A percentile compares a stretch with the other conserved stretches of the same genome.
Conservation (phyloP, 768 basidiomycete genomes). For the Boletus coccyginus region DNA sequence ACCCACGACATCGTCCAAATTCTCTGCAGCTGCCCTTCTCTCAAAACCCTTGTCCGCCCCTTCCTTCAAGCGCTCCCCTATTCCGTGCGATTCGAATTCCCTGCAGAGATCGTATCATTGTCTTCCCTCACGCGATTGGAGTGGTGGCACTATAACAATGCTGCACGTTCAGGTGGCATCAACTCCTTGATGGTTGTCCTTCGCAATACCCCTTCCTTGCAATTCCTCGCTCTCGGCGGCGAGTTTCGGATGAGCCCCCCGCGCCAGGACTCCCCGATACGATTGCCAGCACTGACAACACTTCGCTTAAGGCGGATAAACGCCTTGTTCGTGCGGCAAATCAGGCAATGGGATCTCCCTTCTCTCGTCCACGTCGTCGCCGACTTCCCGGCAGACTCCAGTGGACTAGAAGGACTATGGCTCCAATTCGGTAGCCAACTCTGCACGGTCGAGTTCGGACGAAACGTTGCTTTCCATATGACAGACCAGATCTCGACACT, state of each 20-base stretch:
- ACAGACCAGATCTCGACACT: slow-evolving; percentile 46
- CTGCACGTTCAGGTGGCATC: slow-evolving; percentile 62
- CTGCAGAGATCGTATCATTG: slow-evolving; percentile 44
- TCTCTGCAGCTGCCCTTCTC: slow-evolving; percentile 44
- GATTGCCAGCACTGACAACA: slow-evolving; percentile 47
- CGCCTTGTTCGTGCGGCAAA: slow-evolving; percentile 48
- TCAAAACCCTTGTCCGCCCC: slow-evolving; percentile 57
- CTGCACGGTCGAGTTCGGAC: slow-evolving; percentile 55
- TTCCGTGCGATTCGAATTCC: slow-evolving; percentile 49
- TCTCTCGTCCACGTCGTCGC: slow-evolving; percentile 49
- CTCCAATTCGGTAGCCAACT: slow-evolving; percentile 48
- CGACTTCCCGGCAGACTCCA: slow-evolving; percentile 42
- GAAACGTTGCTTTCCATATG: slow-evolving; percentile 51
- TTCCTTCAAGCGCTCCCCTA: slow-evolving; percentile 22
- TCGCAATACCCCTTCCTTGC: slow-evolving; percentile 49
- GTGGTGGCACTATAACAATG: slow-evolving; percentile 61
- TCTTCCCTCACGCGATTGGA: slow-evolving; percentile 59
- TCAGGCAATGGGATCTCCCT: slow-evolving; percentile 52
- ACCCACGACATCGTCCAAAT: slow-evolving; percentile 43
- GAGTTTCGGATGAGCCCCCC: slow-evolving; percentile 30
- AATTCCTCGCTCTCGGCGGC: slow-evolving; percentile 58
- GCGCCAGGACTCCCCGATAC: slow-evolving; percentile 25
- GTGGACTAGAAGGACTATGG: slow-evolving; percentile 47
- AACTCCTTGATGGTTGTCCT: slow-evolving; percentile 58
- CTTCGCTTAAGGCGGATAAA: slow-evolving; percentile 51